A percentile compares a stretch with the other conserved stretches of the same genome.
These are phyloP conservation scores for Tulasnella sp. DNA, from an alignment of 768 basidiomycete genomes.

Conservation along the genomic window DNA sequence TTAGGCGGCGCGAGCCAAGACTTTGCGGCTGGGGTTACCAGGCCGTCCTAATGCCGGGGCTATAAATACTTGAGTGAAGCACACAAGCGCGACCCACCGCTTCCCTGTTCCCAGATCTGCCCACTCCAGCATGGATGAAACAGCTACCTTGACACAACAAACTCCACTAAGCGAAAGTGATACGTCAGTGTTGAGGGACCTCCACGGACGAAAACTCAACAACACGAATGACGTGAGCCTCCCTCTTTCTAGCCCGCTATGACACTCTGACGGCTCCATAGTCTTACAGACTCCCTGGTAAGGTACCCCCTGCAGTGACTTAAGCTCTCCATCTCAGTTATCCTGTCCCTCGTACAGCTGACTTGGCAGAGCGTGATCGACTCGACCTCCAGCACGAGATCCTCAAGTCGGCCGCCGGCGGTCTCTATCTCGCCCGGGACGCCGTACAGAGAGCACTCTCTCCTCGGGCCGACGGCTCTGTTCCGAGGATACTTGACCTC, in stretches of 20 bases:
- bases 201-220: conserved; percentile 18
- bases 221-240: conserved; percentile 18
- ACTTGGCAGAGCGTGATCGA: conserved; percentile 14
- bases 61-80: no score
- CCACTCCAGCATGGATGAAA: not conserved
- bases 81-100: no score
- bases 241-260: no score
- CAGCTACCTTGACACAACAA: not conserved
- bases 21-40: no score
- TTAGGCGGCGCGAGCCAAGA: no score
- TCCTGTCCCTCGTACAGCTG: not conserved
- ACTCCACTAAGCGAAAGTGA: not conserved
- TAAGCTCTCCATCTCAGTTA: not conserved
- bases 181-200: conserved; percentile 8
- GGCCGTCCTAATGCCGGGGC: no score
- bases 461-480: not conserved
- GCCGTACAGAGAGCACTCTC: conserved; percentile 10
- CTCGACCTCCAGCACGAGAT: conserved; percentile 16
- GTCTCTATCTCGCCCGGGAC: conserved; percentile 7
- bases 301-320: not conserved
- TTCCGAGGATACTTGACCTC: conserved; percentile 17
- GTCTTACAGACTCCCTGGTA: not conserved
- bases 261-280: not conserved
- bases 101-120: not conserved
- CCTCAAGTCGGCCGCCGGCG: conserved; percentile 18